Evolutionary conservation across 2,329 filamentous ascomycete genomes (phyloP).

Genomic region (Cladosporium sp.): DNA sequence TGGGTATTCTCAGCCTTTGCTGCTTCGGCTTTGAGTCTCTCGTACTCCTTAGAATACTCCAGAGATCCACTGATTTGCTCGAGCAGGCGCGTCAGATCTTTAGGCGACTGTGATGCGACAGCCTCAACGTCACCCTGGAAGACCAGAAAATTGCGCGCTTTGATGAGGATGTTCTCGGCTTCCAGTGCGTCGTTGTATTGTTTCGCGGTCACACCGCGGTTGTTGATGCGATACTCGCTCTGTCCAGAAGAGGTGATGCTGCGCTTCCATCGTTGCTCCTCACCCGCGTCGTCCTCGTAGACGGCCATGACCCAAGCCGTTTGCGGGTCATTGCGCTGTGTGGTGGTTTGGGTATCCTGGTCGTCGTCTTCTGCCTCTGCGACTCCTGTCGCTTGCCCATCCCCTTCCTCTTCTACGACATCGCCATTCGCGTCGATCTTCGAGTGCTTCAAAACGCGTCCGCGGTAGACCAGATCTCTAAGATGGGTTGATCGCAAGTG

Average conservation of each 20-base stretch:
- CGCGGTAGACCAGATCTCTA: constrained; percentile 92
- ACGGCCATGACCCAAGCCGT: constrained; percentile 99
- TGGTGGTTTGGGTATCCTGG: constrained; percentile 54
- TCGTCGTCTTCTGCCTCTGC: constrained; percentile 50
- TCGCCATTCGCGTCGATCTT: constrained; percentile 90
- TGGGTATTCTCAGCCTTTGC: constrained; percentile 87
- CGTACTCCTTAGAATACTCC: constrained; percentile 92
- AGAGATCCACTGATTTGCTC: constrained; percentile 97
- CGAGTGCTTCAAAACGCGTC: constrained; percentile 84
- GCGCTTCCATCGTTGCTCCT: constrained; percentile 94
- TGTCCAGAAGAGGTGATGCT: constrained; percentile 82
- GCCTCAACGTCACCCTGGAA: constrained; percentile 98
- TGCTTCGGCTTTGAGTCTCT: constrained; percentile 78
- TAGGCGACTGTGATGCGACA: constrained; percentile 91
- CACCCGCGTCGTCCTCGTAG: constrained; percentile 93
- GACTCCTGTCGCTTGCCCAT: constrained; percentile 40
- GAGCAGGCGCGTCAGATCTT: constrained; percentile 87
- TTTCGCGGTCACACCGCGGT: constrained; percentile 78
- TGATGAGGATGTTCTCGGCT: constrained; percentile 93
- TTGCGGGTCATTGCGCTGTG: constrained; percentile 74
- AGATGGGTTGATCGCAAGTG: constrained; percentile 91
- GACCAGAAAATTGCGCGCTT: constrained; percentile 94
- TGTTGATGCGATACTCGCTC: constrained; percentile 97
- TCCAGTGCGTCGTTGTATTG: constrained; percentile 94
- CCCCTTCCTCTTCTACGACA: constrained; percentile 46